Evolutionary conservation across 495 filamentous ascomycete species (phyloP).

Genomic region (Aspergillus heteromorphus): DNA sequence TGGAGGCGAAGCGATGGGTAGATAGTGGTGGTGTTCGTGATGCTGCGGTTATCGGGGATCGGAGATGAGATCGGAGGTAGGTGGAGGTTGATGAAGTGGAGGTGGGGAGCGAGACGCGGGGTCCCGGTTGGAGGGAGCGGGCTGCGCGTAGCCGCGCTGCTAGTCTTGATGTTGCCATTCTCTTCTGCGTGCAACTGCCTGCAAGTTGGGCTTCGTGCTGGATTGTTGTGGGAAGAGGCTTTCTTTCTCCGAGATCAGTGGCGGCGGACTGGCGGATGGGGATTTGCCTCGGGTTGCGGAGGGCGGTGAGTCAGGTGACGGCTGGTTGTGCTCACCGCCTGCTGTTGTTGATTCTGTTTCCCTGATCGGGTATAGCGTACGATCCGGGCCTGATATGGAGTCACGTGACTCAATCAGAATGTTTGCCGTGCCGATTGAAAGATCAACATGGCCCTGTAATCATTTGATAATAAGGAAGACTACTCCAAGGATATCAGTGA

Average conservation of each 20-base stretch:
- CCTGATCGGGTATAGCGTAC: background rate
- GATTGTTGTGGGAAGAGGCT: background rate
- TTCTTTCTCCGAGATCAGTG: background rate
- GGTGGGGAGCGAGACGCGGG: background rate
- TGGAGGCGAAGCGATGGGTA: constrained; percentile 5
- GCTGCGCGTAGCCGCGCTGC: background rate
- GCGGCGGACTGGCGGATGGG: background rate
- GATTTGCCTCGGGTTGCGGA: background rate
- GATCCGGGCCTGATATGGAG: too few species aligned
- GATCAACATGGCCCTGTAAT: too few species aligned
- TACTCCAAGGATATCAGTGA: too few species aligned
- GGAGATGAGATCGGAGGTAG: background rate
- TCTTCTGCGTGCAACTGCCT: background rate
- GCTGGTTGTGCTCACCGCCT: background rate
- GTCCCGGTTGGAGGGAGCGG: background rate
- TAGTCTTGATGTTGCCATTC: background rate
- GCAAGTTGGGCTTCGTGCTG: background rate
- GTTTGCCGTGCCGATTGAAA: too few species aligned
- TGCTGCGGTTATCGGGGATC: background rate
- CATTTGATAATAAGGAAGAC: too few species aligned
- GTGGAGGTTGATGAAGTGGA: background rate
- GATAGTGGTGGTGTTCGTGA: background rate
- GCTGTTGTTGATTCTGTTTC: background rate
- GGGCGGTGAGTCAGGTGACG: background rate
- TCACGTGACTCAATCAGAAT: background rate